Evolutionary conservation across 1,139 yeast species (phyloP).

Genomic region (Wickerhamomyces sp.): DNA sequence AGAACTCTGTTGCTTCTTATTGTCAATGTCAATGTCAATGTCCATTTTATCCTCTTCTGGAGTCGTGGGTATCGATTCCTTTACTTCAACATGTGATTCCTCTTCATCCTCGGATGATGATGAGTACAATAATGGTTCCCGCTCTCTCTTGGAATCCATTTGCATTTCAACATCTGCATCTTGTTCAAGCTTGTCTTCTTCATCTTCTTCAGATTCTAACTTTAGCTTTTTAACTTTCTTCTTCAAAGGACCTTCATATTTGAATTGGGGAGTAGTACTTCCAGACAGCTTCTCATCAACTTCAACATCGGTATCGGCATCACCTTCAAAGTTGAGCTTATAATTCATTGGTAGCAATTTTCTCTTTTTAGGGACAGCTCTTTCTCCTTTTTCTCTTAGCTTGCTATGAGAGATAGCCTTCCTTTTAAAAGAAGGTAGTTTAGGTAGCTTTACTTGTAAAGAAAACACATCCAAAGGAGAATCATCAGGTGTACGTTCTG

Average conservation of each 20-base stretch:
- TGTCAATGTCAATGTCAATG: conserved; percentile 10
- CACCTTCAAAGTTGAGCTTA: conserved; percentile 57
- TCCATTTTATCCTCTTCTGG: conserved; percentile 29
- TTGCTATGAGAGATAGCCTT: conserved; percentile 28
- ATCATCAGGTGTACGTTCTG: conserved; percentile 8
- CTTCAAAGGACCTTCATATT: conserved; percentile 26
- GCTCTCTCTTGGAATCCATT: neutral
- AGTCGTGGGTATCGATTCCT: conserved; percentile 28
- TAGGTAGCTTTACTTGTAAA: conserved; percentile 19
- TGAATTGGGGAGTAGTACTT: conserved; percentile 33
- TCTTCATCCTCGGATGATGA: conserved; percentile 32
- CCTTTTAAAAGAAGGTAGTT: conserved; percentile 48
- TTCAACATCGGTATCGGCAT: conserved; percentile 34
- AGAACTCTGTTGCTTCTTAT: conserved; percentile 8
- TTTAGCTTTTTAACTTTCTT: conserved; percentile 14
- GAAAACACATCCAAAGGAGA: conserved; percentile 15
- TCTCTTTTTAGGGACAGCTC: conserved; percentile 11
- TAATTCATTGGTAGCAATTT: conserved; percentile 63
- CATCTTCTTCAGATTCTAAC: neutral
- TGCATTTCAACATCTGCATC: neutral
- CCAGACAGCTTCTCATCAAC: conserved; percentile 41
- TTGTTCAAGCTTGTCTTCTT: conserved; percentile 6
- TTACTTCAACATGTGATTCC: conserved; percentile 9
- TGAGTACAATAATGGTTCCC: conserved; percentile 14
- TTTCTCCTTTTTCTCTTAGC: conserved; percentile 10